Base-by-base conservation (phyloP, 768 basidiomycete species). In the Tephrocybe sp. region DNA sequence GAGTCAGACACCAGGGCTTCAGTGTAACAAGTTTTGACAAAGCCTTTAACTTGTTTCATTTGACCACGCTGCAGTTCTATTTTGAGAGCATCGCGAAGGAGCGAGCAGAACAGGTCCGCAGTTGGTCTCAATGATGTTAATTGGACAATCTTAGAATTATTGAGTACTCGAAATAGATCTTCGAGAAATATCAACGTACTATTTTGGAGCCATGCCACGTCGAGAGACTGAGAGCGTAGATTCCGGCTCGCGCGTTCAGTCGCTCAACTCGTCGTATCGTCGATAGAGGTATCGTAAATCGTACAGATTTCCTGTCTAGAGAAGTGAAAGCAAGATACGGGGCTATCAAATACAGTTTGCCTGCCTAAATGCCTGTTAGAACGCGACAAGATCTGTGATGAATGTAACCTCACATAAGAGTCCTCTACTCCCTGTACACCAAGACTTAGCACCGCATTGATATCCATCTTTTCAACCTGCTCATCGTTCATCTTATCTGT, bases 131-230 rank as follows among this genome's bases (percentile, higher is more conserved):
- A 77, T 1, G 93, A 91, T 0, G 95, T 97, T 45, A 99, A 72
- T 71, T 98, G 97, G 1, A 98, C 82, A 55, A 95, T 81, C 88
- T 90, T 48, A n/a, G 42, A 49, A 46, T 49, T 15, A 53, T 25
- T 34, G 19, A 41, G 13, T 50, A 27, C 50, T 53, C 16, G 21
- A 30, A n/a, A 30, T 24, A 31, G 19, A 2, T 40, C 24, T 10
- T 15, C 29, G 30, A 19, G 10, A 30, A 45, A 16, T n/a, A 22
- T 40, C 10, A 15, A 74, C 84, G 57, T 59, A 95, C 94, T 57
- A 97, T 88, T 72, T 95, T 88, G 73, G 90, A 81, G 29, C 91
- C 86, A 64, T 98, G 93, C 91, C 94, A 97, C 44, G 90, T 82
- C n/a, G 84, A 79, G 16, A 98, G 71, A 59, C 92, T 94, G 24